Base-by-base conservation (phyloP, 73 alveolate species). In the Durusdinium trenchii region DNA sequence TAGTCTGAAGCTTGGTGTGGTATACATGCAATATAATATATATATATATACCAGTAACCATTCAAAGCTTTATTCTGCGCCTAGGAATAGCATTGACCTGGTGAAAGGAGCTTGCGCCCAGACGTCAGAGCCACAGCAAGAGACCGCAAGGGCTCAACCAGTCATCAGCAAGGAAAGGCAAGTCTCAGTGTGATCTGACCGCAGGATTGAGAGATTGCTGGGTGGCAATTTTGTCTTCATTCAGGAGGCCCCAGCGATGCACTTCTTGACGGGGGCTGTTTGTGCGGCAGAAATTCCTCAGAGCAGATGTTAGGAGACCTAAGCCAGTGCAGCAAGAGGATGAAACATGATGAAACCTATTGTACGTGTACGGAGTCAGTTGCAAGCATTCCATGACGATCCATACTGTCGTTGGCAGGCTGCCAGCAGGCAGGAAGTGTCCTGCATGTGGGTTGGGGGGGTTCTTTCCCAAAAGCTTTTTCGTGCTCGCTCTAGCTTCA, bases 41-140 rank as follows among this genome's bases (percentile, higher is more conserved):
- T 28, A 20, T n/a, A 10, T 67, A 42, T 30, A 42, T 67, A 10
- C 46, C 45, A 16, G 79, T 64, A 38, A 16, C 42, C 28, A 38
- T 35, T 23, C 28, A 38, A 16, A 28, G 23, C 12, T 64, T 20
- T 67, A 20, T n/a, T n/a, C 10, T 30, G 36, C 18, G 60, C 78
- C n/a, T 45, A 84, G 94, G 94, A 84, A 84, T 51, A 84, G 94
- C 94, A 84, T 84, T 51, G 94, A 84, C 78, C 94, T 84, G 10
- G 94, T 84, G 73, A 84, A 84, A 52, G 94, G 94, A 9, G 94
- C 94, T 16, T 84, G 76, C n/a, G 94, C 94, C 48, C 91, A 81
- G 47, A 48, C 91, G 91, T 48, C 64, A 23, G 43, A 26, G 61
- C 43, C 89, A 45, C 26, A 78, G 61, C 20, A 42, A 28, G 32